These are phyloP conservation scores for Xylariomycetidae sp. DNA, from an alignment of 2,329 filamentous ascomycete species.

Conservation along the genomic window DNA sequence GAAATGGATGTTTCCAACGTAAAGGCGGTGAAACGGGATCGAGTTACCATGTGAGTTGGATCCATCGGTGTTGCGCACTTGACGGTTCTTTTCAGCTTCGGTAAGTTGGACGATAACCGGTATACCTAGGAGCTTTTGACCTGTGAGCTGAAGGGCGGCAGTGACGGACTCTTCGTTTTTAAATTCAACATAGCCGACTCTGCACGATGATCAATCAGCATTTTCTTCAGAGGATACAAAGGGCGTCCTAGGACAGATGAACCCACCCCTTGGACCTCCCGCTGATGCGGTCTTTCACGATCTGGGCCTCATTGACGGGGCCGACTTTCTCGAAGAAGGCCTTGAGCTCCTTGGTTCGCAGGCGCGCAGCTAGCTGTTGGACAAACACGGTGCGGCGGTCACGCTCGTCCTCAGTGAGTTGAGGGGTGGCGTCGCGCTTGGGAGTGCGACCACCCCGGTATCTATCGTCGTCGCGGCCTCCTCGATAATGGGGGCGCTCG, in stretches of 20 bases:
- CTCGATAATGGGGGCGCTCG: slow-evolving; percentile 49
- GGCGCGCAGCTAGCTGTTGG: slow-evolving; percentile 90
- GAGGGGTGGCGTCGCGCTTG: slow-evolving; percentile 54
- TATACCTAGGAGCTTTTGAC: slow-evolving; percentile 96
- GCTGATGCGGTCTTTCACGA: slow-evolving; percentile 95
- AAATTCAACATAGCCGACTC: slow-evolving; percentile 99
- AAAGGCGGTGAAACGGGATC: slow-evolving; percentile 93
- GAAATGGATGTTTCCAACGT: slow-evolving; percentile 99
- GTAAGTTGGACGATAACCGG: slow-evolving; percentile 98
- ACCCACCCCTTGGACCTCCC: slow-evolving; percentile 93
- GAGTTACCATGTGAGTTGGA: slow-evolving; percentile 67
- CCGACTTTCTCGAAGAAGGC: slow-evolving; percentile 94
- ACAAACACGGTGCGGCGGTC: slow-evolving; percentile 97
- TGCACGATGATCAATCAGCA: slow-evolving; percentile 34
- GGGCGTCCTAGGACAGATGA: neutral
- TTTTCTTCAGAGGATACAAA: neutral
- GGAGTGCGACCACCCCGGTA: slow-evolving; percentile 29
- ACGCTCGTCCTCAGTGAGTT: slow-evolving; percentile 88
- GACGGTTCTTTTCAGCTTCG: slow-evolving; percentile 98
- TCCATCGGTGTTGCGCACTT: slow-evolving; percentile 75
- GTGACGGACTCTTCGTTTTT: slow-evolving; percentile 90
- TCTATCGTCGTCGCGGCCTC: slow-evolving; percentile 45
- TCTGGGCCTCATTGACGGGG: slow-evolving; percentile 93
- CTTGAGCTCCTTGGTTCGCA: slow-evolving; percentile 87
- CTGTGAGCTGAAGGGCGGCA: slow-evolving; percentile 93